phyloP scores from a whole-genome alignment of 116 monocot species.

The Posidonia oceanica region DNA sequence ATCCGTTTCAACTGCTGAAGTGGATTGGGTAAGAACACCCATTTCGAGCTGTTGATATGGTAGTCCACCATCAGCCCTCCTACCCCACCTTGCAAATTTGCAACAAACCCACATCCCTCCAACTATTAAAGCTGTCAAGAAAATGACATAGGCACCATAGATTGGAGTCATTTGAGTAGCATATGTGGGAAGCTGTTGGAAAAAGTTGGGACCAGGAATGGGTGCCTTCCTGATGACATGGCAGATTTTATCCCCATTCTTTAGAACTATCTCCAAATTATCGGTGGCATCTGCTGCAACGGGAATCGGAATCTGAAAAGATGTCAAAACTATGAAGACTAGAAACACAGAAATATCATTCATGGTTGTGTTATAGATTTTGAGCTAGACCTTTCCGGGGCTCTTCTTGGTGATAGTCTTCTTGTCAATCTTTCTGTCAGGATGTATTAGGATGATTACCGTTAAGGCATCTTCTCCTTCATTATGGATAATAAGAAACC shows the following conservation, averaged over 20 bases:
- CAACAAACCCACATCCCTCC: slow-evolving; percentile 58
- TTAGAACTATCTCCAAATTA: slow-evolving; percentile 22
- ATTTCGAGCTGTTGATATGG: slow-evolving; percentile 79
- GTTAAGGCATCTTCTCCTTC: background rate
- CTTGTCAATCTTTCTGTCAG: background rate
- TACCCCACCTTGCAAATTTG: slow-evolving; percentile 37
- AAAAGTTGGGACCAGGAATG: slow-evolving; percentile 5
- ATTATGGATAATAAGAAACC: background rate
- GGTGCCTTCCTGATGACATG: slow-evolving; percentile 12
- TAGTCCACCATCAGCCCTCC: slow-evolving; percentile 22
- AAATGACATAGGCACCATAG: slow-evolving; percentile 37
- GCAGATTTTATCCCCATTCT: slow-evolving; percentile 28
- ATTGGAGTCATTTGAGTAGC: slow-evolving; percentile 44
- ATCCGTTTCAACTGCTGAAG: slow-evolving; percentile 9
- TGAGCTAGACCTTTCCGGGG: background rate
- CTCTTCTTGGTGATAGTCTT: background rate
- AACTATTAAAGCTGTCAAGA: slow-evolving; percentile 24
- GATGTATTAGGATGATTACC: background rate
- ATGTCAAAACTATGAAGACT: background rate
- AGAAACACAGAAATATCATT: background rate
- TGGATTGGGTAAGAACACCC: slow-evolving; percentile 23
- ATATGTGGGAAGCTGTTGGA: slow-evolving; percentile 28
- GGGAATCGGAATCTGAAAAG: background rate
- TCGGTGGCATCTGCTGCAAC: background rate
- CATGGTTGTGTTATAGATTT: no score